Evolutionary conservation across 139 green algal genomes (phyloP).

Genomic region (Ulvella scutata): DNA sequence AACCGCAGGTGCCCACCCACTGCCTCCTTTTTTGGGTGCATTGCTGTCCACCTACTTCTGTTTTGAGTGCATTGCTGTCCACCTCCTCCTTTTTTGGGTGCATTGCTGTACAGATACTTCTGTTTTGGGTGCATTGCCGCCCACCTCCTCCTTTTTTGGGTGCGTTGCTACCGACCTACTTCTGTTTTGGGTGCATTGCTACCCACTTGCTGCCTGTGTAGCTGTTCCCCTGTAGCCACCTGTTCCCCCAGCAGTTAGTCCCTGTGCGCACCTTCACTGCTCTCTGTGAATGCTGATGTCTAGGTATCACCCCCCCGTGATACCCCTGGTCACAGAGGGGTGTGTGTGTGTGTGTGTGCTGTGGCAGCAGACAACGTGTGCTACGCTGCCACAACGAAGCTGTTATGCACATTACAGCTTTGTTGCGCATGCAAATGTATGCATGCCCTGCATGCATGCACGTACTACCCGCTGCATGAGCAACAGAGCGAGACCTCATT

Average conservation of each 20-base stretch:
- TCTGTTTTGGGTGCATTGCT: no score
- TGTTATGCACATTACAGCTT: no score
- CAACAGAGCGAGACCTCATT: background rate
- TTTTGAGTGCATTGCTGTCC: background rate
- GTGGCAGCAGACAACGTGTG: no score
- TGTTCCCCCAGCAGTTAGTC: no score
- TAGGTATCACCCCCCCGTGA: no score
- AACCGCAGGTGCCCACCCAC: background rate
- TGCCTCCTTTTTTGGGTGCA: background rate
- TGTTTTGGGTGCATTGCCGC: background rate
- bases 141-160: background rate
- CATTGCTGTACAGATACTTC: background rate
- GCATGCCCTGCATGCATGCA: background rate
- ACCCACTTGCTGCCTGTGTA: no score
- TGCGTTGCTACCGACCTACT: background rate
- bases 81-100: background rate
- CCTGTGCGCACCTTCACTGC: no score
- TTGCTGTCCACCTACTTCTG: background rate
- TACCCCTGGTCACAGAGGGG: no score
- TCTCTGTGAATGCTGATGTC: no score
- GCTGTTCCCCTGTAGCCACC: no score
- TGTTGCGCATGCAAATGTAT: background rate
- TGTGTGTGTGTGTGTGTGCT: no score
- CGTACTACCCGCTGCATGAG: background rate
- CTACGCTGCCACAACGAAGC: no score